Conservation (phyloP, 306 rosid genomes). For the Cucurbita maxima region DNA sequence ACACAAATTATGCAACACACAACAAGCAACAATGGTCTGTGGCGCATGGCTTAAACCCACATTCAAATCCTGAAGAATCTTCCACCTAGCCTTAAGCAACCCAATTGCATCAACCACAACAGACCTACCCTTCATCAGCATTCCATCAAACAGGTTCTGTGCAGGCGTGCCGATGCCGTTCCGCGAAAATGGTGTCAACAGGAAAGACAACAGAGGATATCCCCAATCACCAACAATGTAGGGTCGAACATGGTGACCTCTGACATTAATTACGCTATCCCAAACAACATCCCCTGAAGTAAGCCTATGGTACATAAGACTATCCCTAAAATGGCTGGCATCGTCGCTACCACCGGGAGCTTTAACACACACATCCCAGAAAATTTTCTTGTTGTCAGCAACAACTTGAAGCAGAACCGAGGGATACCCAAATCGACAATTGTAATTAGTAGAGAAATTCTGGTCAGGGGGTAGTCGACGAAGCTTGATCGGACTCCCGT, state of each 20-base stretch:
- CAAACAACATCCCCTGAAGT: conserved; percentile 60
- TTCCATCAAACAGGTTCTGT: conserved; percentile 75
- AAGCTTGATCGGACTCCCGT: conserved; percentile 48
- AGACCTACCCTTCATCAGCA: conserved; percentile 90
- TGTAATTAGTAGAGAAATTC: conserved; percentile 26
- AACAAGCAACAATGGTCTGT: conserved; percentile 80
- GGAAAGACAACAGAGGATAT: conserved; percentile 54
- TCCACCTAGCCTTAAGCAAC: conserved; percentile 88
- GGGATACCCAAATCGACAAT: conserved; percentile 44
- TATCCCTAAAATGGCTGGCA: conserved; percentile 66
- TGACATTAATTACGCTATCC: conserved; percentile 52
- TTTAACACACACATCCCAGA: conserved; percentile 92
- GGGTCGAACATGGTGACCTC: conserved; percentile 62
- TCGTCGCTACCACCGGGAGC: conserved; percentile 72
- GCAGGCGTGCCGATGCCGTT: conserved; percentile 71
- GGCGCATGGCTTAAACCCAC: conserved; percentile 77
- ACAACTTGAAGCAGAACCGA: conserved; percentile 78
- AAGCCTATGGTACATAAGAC: conserved; percentile 43
- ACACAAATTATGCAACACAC: conserved; percentile 83
- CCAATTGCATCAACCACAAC: conserved; percentile 78
- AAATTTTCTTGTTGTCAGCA: conserved; percentile 70
- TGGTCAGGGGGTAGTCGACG: conserved; percentile 21
- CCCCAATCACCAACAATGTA: conserved; percentile 90
- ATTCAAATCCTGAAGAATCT: conserved; percentile 67
- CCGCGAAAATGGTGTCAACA: conserved; percentile 53